Conservation (phyloP, 2,329 filamentous ascomycete genomes). For the Pseudohalonectria lignicola region DNA sequence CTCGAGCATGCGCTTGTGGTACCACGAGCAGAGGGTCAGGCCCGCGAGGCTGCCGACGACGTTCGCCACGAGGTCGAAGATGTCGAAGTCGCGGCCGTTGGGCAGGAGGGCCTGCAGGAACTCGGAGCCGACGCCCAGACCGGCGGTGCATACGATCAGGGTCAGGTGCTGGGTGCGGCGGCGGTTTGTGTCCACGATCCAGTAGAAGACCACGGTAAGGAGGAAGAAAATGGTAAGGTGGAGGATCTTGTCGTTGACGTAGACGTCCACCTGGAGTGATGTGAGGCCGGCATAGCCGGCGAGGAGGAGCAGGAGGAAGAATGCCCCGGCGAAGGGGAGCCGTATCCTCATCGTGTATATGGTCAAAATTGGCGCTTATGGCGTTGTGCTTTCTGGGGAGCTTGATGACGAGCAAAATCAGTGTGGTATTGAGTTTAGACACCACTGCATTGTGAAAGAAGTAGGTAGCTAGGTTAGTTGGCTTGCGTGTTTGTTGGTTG, state of each 20-base stretch:
- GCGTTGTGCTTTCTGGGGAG: no score
- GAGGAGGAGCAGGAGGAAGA: conserved; percentile 58
- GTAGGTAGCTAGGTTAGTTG: no score
- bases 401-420: no score
- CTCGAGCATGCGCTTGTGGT: conserved; percentile 93
- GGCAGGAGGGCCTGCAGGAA: conserved; percentile 66
- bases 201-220: conserved; percentile 85
- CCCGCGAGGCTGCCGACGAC: conserved; percentile 64
- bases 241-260: conserved; percentile 81
- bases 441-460: no score
- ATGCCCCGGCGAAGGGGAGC: conserved; percentile 71
- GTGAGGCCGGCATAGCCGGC: conserved; percentile 75
- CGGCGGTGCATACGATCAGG: conserved; percentile 64
- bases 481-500: no score
- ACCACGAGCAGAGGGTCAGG: conserved; percentile 72
- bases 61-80: conserved; percentile 82
- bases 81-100: conserved; percentile 61
- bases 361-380: no score
- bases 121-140: conserved; percentile 62
- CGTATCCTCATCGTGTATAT: conserved; percentile 94
- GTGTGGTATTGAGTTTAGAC: no score
- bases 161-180: conserved; percentile 79
- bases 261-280: conserved; percentile 38
- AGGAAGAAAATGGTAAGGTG: conserved; percentile 85
- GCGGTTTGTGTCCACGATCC: conserved; percentile 86